Conservation (phyloP, 1,139 yeast species). For the Hyphopichia burtonii region DNA sequence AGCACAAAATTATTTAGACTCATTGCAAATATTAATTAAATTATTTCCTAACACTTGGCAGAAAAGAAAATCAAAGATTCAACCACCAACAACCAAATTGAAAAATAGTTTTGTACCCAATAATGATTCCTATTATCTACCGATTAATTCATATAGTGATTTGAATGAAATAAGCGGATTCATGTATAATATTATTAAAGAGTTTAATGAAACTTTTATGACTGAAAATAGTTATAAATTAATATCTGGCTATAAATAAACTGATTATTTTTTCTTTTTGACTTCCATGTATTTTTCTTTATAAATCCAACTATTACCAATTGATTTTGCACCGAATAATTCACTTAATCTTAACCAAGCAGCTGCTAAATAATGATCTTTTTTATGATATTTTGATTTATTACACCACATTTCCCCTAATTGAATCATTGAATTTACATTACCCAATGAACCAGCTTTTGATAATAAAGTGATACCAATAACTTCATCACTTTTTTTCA, state of each 20-base stretch:
- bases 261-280: slow-evolving; percentile 5
- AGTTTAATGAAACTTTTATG: slow-evolving; percentile 28
- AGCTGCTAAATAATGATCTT: slow-evolving; percentile 65
- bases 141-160: slow-evolving; percentile 38
- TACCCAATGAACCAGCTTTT: slow-evolving; percentile 69
- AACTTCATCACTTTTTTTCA: slow-evolving; percentile 50
- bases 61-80: slow-evolving; percentile 17
- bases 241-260: background rate
- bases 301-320: slow-evolving; percentile 79
- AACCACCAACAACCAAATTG: slow-evolving; percentile 8
- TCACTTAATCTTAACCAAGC: slow-evolving; percentile 72
- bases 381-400: slow-evolving; percentile 54
- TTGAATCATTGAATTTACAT: slow-evolving; percentile 65
- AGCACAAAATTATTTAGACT: background rate
- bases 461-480: slow-evolving; percentile 62
- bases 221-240: background rate
- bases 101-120: slow-evolving; percentile 14
- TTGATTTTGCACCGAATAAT: slow-evolving; percentile 58
- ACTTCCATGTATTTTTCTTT: slow-evolving; percentile 60
- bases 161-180: slow-evolving; percentile 34
- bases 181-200: slow-evolving; percentile 28
- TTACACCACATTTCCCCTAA: slow-evolving; percentile 71
- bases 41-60: slow-evolving; percentile 37
- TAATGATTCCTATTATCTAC: slow-evolving; percentile 30
- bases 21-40: slow-evolving; percentile 23